These are phyloP conservation scores for Saururus chinensis DNA, from an alignment of 164 flowering plant genomes.

Conservation along the genomic window DNA sequence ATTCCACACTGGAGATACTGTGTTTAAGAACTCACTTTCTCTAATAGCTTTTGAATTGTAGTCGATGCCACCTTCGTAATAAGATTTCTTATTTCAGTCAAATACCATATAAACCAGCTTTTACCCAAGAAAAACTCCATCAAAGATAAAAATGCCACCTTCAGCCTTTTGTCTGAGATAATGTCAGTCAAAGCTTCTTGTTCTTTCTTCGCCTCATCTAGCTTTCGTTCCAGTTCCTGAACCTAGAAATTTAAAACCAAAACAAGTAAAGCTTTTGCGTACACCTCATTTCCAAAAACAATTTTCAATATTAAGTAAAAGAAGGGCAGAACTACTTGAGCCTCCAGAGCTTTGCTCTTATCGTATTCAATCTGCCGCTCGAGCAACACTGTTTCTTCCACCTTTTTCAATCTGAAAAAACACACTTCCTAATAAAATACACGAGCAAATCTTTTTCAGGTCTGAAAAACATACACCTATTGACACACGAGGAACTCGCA, in stretches of 20 bases:
- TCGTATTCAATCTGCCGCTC: conserved; percentile 46
- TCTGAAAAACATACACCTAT: conserved; percentile 51
- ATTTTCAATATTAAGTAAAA: not conserved
- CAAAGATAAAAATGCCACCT: conserved; percentile 26
- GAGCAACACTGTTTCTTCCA: conserved; percentile 23
- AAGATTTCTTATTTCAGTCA: not conserved
- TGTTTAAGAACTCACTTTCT: conserved; percentile 1
- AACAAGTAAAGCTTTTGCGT: not conserved
- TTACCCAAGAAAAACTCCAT: too few species aligned
- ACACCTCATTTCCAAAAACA: too few species aligned
- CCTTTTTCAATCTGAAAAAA: conserved; percentile 31
- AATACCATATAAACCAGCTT: not conserved
- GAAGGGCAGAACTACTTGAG: conserved; percentile 40
- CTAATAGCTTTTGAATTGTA: conserved; percentile 19
- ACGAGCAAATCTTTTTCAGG: conserved; percentile 4
- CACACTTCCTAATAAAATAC: conserved; percentile 1
- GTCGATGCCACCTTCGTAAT: conserved; percentile 17
- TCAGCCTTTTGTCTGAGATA: conserved; percentile 46
- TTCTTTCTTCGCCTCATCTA: conserved; percentile 56
- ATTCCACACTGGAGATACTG: too few species aligned
- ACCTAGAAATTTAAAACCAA: conserved; percentile 26
- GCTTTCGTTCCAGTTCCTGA: conserved; percentile 25
- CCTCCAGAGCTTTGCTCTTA: conserved; percentile 34
- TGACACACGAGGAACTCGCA: too few species aligned
- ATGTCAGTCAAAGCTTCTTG: conserved; percentile 63